Base-by-base conservation (phyloP, 768 basidiomycete species). In the Hypholoma sublateritium region DNA sequence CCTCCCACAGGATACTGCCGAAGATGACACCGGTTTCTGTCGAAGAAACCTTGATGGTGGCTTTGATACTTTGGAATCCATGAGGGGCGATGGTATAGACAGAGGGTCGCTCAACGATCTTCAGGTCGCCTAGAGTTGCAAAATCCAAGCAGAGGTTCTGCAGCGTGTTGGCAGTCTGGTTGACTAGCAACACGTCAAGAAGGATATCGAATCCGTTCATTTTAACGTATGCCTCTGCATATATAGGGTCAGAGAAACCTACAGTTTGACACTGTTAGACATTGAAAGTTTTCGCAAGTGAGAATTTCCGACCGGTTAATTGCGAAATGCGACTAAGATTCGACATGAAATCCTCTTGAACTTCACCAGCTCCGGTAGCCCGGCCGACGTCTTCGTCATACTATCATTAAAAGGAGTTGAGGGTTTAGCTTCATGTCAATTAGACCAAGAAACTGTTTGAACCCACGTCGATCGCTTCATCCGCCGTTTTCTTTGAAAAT, bases 1-100 rank as follows among this genome's bases (percentile, higher is more conserved):
- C 92, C 67, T 97, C 94, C 90, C 96, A 98, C 11, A 96, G 85
- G 58, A 98, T 98, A 68, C 93, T 95, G 16, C 97, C 97, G 61
- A 98, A 98, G 63, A 98, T 97, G 59, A 98, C 95, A 42, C 95
- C 97, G 1, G 97, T 98, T 73, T 99, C 97, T 0, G 97, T 98
- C 19, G 94, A 97, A 0, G 96, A 95, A 1, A 96, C 91, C 77
- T 99, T 98, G 77, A 99, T 95, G 1, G 97, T 98, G 16, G 95
- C 94, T 70, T 98, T 98, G 77, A 98, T 94, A 69, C 89, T 94
- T 74, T 97, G 96, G 89, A 98, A 99, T 17, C 92, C 91, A 66
- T 98, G 93, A 0, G 96, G 97, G 1, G 87, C 96, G 39, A 98
- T 83, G 0, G 95, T 98, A 66, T 95, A 92, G 6, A 94, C 88